These are phyloP conservation scores for Linanthus parryae DNA, from an alignment of 148 eudicot genomes.

Conservation along the genomic window DNA sequence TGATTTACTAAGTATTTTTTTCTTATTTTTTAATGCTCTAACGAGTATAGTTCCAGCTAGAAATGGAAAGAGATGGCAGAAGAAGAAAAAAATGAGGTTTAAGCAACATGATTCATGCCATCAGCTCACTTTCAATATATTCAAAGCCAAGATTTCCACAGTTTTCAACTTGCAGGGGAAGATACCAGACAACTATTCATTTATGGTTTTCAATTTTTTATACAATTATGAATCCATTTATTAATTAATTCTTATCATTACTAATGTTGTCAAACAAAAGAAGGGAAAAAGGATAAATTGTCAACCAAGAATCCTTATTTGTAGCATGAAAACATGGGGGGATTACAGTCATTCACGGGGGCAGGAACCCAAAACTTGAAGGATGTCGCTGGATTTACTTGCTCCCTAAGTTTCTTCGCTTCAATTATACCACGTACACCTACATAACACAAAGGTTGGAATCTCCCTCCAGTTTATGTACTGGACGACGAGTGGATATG, in stretches of 20 bases:
- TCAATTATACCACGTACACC: too few species aligned
- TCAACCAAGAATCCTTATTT: slow-evolving; percentile 5
- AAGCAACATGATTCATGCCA: background rate
- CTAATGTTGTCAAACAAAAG: too few species aligned
- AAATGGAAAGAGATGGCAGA: background rate
- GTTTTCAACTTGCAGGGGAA: slow-evolving; percentile 18
- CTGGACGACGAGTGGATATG: too few species aligned
- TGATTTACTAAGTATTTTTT: too few species aligned
- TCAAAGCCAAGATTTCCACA: slow-evolving; percentile 14
- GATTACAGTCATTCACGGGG: background rate
- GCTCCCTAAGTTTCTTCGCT: background rate
- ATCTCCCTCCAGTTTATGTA: too few species aligned
- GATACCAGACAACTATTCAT: too few species aligned
- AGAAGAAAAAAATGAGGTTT: background rate
- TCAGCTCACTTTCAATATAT: slow-evolving; percentile 10
- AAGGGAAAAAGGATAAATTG: background rate
- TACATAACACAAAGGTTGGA: too few species aligned
- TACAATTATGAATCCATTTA: background rate
- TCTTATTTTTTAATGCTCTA: too few species aligned
- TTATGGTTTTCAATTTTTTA: background rate
- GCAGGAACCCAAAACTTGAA: too few species aligned
- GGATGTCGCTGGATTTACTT: background rate
- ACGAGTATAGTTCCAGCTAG: too few species aligned
- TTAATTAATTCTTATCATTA: background rate
- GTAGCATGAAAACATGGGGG: slow-evolving; percentile 9